phyloP scores from a whole-genome alignment of 805 yeast genomes.

The Pichia insulana region DNA sequence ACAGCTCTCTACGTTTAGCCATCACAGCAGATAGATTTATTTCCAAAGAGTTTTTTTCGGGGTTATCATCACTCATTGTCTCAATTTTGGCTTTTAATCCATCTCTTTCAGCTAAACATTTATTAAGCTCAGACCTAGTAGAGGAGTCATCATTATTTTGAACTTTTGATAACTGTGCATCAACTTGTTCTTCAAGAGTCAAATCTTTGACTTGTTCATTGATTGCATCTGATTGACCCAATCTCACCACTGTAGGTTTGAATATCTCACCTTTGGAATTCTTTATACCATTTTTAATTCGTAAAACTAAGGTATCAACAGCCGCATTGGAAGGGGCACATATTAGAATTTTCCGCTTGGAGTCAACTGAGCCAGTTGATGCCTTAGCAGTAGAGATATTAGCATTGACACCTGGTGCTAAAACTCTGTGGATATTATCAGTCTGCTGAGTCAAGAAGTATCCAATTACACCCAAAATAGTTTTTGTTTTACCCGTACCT shows the following conservation, averaged over 20 bases:
- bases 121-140: constrained; percentile 42
- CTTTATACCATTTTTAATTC: constrained; percentile 66
- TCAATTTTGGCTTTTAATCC: constrained; percentile 35
- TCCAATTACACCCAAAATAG: constrained; percentile 87
- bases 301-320: constrained; percentile 84
- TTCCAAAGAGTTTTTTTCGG: constrained; percentile 41
- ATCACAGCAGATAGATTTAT: constrained; percentile 46
- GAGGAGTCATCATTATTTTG: constrained; percentile 33
- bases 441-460: constrained; percentile 43
- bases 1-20: constrained; percentile 56
- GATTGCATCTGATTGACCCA: constrained; percentile 86
- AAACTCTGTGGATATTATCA: constrained; percentile 7
- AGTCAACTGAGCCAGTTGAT: constrained; percentile 3
- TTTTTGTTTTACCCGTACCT: constrained; percentile 98
- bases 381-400: constrained; percentile 3
- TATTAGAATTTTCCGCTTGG: constrained; percentile 55
- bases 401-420: constrained; percentile 8
- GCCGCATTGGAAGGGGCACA: constrained; percentile 99
- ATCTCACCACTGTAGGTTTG: constrained; percentile 65
- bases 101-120: constrained; percentile 51
- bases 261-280: constrained; percentile 45
- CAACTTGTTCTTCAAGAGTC: constrained; percentile 81
- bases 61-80: constrained; percentile 23
- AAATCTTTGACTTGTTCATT: constrained; percentile 73
- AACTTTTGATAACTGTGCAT: constrained; percentile 36